Base-by-base conservation (phyloP, 2,329 filamentous ascomycete genomes). In the Aspergillus pseudoviridinutans region DNA sequence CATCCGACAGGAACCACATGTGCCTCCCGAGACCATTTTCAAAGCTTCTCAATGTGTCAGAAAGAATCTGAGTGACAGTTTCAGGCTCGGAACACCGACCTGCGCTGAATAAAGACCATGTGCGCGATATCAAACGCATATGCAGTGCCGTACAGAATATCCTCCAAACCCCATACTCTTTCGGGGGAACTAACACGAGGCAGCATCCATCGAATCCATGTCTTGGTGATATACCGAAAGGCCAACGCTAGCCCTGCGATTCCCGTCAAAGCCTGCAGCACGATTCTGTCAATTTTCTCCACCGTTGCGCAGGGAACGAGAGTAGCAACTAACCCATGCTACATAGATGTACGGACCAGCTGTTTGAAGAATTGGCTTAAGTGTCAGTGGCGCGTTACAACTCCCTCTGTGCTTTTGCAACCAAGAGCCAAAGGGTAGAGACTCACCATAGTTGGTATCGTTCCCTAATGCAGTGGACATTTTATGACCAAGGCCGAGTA, bases 131-230 rank as follows among this genome's bases (percentile, higher is more conserved):
- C 71, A 52, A 70, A 68, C 3, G 58, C 64, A 56, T 69, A 74
- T 1, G 63, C 68, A 12, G 66, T 28, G 1, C 68, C 27, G 49
- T 70, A 73, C 38, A 74, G 66, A 0, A 71, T 14, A 57, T 74
- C 71, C 54, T 74, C 71, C 7, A 69, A 50, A 6, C 70, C 71
- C 71, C 71, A 74, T 46, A 73, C 57, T 49, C 71, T 56, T 10
- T 63, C 65, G 1, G 71, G 71, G 2, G 64, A 66, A 24, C 68
- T 67, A 51, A 73, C 68, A 24, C 63, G 65, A 6, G 71, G 71
- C 20, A 74, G 54, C 8, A 66, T 60, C 62, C 68, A 73, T 9
- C 67, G 61, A 14, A 71, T 63, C 71, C 71, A 74, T 41, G 65
- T 51, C 55, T 72, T 71, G 51, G 67, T 61, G 7, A 55, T 50